Conservation (phyloP, 352 stramenopile genomes). For the Peronospora belbahrii region DNA sequence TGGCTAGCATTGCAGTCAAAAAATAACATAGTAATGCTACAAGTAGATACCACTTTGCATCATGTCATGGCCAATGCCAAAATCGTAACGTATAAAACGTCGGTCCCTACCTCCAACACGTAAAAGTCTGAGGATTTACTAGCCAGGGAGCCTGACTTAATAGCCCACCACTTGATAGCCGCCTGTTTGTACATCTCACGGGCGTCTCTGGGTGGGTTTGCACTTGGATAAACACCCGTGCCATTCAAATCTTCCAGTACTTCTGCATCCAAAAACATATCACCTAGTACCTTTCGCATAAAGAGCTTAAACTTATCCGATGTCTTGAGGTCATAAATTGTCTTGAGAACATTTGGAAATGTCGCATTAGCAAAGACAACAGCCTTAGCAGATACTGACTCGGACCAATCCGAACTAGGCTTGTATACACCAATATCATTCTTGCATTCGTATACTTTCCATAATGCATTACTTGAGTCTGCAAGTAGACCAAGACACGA, state of each 20-base stretch:
- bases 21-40: constrained; percentile 21
- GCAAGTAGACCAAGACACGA: constrained; percentile 68
- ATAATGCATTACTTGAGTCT: constrained; percentile 69
- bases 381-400: constrained; percentile 77
- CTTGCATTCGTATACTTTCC: constrained; percentile 77
- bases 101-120: constrained; percentile 51
- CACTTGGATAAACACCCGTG: constrained; percentile 68
- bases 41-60: constrained; percentile 1
- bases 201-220: constrained; percentile 55
- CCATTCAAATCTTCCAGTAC: constrained; percentile 79
- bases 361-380: constrained; percentile 67
- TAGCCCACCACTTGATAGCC: constrained; percentile 85
- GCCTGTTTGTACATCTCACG: constrained; percentile 82
- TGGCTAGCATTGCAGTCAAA: constrained; percentile 12
- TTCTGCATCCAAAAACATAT: constrained; percentile 78
- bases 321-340: constrained; percentile 79
- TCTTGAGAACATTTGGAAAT: constrained; percentile 79
- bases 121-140: constrained; percentile 84
- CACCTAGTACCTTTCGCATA: constrained; percentile 69
- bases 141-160: constrained; percentile 70
- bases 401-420: constrained; percentile 80
- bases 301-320: constrained; percentile 83
- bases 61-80: constrained; percentile 1
- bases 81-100: constrained; percentile 7
- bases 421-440: constrained; percentile 79